Base-by-base conservation (phyloP, 2,329 filamentous ascomycete species). In the Lachnellula subtilissima region DNA sequence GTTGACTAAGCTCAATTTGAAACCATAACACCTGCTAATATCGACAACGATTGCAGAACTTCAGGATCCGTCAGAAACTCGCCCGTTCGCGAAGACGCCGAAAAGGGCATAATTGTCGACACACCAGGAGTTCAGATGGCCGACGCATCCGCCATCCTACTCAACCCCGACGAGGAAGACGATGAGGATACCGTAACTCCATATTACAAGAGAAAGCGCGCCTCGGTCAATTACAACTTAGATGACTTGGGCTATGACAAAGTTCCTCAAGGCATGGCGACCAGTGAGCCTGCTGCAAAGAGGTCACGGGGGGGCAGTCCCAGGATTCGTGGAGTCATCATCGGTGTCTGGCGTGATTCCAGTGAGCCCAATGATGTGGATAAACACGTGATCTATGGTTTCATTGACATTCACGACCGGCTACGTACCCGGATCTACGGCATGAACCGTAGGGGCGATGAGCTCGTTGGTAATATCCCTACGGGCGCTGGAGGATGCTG, bases 261-360 rank as follows among this genome's bases (percentile, higher is more conserved):
- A 14, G 3, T 52, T 23, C 54, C 48, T 32, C 8, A 9, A 9
- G 58, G 56, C 22, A 64, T 55, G 19, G 57, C 64, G 17, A 50
- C 40, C 23, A 52, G 52, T 15, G 63, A 65, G 39, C 61, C 57
- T 22, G 35, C 53, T 25, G 22, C 51, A 32, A 69, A 69, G 59
- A 61, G 64, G 35, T 35, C 61, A 19, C 64, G 37, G 62, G 50
- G 48, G 52, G 19, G 48, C 52, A 28, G 39, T 22, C 55, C 58
- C 35, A 61, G 60, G 15, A 56, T 66, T 35, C 61, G 66, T 35
- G 68, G 68, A 22, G 65, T 69, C 15, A 67, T 78, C 5, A 72
- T 86, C 7, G 83, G 83, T 1, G 78, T 81, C 52, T 86, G 83
- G 83, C 75, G 82, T 50, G 80, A 84, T 49, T 85, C 83, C 0